phyloP scores from a whole-genome alignment of 2,329 filamentous ascomycete genomes.

The Ophiocordyceps australis region DNA sequence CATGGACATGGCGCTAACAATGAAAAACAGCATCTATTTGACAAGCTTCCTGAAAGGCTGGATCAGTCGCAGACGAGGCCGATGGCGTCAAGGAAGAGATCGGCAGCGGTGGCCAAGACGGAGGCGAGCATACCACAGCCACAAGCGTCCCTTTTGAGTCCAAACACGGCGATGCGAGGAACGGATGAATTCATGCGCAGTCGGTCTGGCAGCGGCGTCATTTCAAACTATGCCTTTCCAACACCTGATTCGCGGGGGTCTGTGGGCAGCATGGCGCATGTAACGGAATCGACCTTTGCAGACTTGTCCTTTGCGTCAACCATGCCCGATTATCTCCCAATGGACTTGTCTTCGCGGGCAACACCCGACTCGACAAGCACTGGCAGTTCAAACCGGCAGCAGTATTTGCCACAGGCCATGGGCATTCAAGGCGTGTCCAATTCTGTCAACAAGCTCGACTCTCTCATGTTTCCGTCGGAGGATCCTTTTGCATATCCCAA shows the following conservation, averaged over 20 bases:
- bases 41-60: slow-evolving; percentile 59
- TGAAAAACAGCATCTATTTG: slow-evolving; percentile 72
- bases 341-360: slow-evolving; percentile 23
- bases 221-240: slow-evolving; percentile 8
- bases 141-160: slow-evolving; percentile 11
- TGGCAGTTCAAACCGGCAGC: slow-evolving; percentile 18
- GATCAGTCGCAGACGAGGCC: slow-evolving; percentile 27
- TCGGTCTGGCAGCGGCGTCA: slow-evolving; percentile 8
- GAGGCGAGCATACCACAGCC: slow-evolving; percentile 13
- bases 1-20: no score
- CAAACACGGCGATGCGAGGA: slow-evolving; percentile 14
- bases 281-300: slow-evolving; percentile 12
- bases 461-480: slow-evolving; percentile 64
- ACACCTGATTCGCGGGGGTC: slow-evolving; percentile 11
- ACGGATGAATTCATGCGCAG: slow-evolving; percentile 15
- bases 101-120: slow-evolving; percentile 23
- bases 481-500: slow-evolving; percentile 70
- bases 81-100: slow-evolving; percentile 33
- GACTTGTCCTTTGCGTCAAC: slow-evolving; percentile 18
- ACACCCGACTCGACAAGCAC: slow-evolving; percentile 24
- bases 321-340: slow-evolving; percentile 23
- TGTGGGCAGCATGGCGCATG: slow-evolving; percentile 13
- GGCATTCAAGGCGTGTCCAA: slow-evolving; percentile 15
- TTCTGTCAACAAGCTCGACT: slow-evolving; percentile 49
- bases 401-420: slow-evolving; percentile 13